These are phyloP conservation scores for Pleomassaria siparia DNA, from an alignment of 2,329 filamentous ascomycete species.

Conservation along the genomic window DNA sequence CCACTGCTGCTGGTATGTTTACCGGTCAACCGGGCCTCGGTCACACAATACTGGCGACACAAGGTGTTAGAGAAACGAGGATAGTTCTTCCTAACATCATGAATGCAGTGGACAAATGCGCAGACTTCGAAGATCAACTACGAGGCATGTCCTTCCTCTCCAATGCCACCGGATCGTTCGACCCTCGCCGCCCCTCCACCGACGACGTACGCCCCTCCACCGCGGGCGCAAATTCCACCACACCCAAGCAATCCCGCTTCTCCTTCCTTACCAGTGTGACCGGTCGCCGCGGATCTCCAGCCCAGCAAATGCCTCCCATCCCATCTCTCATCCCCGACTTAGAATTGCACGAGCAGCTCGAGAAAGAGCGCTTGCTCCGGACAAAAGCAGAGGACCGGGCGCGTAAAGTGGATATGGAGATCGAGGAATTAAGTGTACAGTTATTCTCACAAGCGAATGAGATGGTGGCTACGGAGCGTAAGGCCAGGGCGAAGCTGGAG, in stretches of 20 bases:
- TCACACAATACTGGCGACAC: neutral
- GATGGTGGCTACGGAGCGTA: conserved; percentile 79
- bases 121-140: conserved; percentile 81
- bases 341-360: conserved; percentile 64
- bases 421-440: conserved; percentile 74
- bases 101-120: conserved; percentile 59
- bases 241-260: conserved; percentile 43
- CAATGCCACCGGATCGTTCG: conserved; percentile 23
- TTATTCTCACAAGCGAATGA: conserved; percentile 84
- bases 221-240: conserved; percentile 27
- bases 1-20: conserved; percentile 60
- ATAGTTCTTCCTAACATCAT: conserved; percentile 1
- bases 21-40: neutral
- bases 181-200: conserved; percentile 21
- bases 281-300: conserved; percentile 39
- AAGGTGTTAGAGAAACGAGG: neutral
- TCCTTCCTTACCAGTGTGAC: conserved; percentile 50
- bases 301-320: conserved; percentile 32
- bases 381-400: conserved; percentile 69
- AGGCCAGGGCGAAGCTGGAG: conserved; percentile 70
- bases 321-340: conserved; percentile 31
- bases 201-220: conserved; percentile 33
- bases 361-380: conserved; percentile 67
- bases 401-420: conserved; percentile 67
- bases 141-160: conserved; percentile 50